Evolutionary conservation across 495 filamentous ascomycete species (phyloP), one percentile per base, ranked within the genome.

Genomic region (Sabuloglossum arenarium): DNA sequence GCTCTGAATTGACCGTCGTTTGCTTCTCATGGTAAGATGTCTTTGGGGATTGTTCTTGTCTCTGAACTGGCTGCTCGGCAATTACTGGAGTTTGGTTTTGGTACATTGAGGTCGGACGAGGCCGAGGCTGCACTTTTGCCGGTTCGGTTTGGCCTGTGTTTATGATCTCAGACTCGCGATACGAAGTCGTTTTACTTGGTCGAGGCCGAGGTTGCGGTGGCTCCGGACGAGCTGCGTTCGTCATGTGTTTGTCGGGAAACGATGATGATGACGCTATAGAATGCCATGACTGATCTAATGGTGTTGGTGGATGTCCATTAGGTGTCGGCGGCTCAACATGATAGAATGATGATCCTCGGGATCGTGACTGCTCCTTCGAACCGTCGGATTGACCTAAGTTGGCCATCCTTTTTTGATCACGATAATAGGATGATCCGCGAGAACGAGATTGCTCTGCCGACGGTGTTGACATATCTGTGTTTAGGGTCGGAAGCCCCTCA

Each of bases 151-250:
- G 45, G 21, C 9, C 45, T 24, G 45, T 8, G 24, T 27, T 27
- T 47, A n/a, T 47, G 8, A 27, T 24, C 8, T 47, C 45, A n/a
- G 45, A 8, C 19, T 47, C 45, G 45, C 45, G 45, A 27, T 47
- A 27, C n/a, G n/a, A 27, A 8, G 45, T 23, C 19, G 45, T 12
- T 2, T 47, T 47, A 47, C 45, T 9, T 14, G 45, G 69, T 69
- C 51, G 69, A 70, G 53, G 69, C 70, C 51, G 69, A 70, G 59
- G 64, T 71, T 53, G 67, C 68, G 37, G 66, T 70, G 64, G 66
- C 65, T 39, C 60, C 62, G 11, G 56, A 61, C 8, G 64, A 63
- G 58, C 58, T 64, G n/a, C 59, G n/a, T 47, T 47, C 19, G 45
- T 47, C 24, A 12, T 23, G n/a, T 47, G 8, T 27, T 27, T 27